Evolutionary conservation across 1,284 basidiomycete genomes (phyloP), one percentile per base, ranked within the genome.

Genomic region (Trichosporon sp.): DNA sequence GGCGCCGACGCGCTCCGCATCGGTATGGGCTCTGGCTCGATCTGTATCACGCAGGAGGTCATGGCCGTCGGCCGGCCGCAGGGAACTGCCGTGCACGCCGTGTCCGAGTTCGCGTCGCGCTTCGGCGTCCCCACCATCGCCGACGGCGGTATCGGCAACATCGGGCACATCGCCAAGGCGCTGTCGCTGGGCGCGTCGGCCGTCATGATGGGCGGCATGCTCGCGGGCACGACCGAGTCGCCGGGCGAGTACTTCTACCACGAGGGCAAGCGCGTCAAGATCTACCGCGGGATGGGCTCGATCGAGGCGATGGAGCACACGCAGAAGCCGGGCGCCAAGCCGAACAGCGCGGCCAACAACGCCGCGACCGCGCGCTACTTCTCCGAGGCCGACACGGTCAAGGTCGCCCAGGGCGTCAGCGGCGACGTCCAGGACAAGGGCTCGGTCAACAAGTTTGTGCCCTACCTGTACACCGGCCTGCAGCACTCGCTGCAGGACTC

Each of bases 41-140:
- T 99, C 80, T 99, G 96, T 83, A 99, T 99, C 84, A 99, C 96
- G 4, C 96, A 99, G 84, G 96, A 99, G 83, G 93, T 99, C 77
- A 99, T 98, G 92, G 96, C 97, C n/a, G 96, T 98, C 68, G 97
- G 96, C 34, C 90, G 96, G 38, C 97, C 96, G 1, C 96, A 99
- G 84, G 96, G 95, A 12, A 97, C 95, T 0, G 96, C 97, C 13
- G 95, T 99, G 13, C 92, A 92, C 82, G 90, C 93, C 60, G 96
- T 99, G 13, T 89, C 95, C 29, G 94, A 99, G 85, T 98, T 98
- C 78, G 90, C 95, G 29, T 87, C 84, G 44, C 75, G 78, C 81
- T 99, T 99, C 81, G 97, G 96, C 56, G 91, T 99, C 1, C 97
- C 96, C 8, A 93, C 97, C 76, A 92, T 98, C 74, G 96, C 97